phyloP scores from a whole-genome alignment of 805 yeast genomes.

The Metahyphopichia silvanorum region DNA sequence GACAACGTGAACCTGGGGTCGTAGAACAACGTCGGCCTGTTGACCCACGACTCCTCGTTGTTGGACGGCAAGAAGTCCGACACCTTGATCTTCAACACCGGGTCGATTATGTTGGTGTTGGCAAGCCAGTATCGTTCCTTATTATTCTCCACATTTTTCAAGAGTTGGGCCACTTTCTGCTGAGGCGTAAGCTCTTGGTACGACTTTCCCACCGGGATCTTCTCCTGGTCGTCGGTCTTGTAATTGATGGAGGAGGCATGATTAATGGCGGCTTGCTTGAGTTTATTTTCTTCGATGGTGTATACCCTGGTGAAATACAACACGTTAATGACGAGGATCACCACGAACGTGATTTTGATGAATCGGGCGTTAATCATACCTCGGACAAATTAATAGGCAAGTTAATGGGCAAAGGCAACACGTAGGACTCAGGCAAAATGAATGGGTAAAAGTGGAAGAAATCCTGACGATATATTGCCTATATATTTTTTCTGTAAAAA shows the following conservation, averaged over 20 bases:
- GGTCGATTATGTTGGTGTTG: conserved; percentile 21
- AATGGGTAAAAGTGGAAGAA: too few relatives aligned
- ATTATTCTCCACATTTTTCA: conserved; percentile 13
- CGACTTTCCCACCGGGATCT: conserved; percentile 9
- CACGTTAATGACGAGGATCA: conserved; percentile 17
- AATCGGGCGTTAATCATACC: conserved; percentile 13
- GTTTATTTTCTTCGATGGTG: conserved; percentile 12
- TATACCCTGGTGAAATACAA: conserved; percentile 17
- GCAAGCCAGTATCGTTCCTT: conserved; percentile 29
- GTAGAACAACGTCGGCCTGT: conserved; percentile 18
- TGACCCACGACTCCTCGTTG: conserved; percentile 5
- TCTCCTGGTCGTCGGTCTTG: conserved; percentile 18
- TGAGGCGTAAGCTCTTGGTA: conserved; percentile 14
- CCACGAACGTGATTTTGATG: conserved; percentile 14
- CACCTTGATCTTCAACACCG: conserved; percentile 13
- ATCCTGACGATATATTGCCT: too few relatives aligned
- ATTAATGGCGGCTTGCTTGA: conserved; percentile 11
- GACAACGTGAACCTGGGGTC: conserved; percentile 56
- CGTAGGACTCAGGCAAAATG: too few relatives aligned
- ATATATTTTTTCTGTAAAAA: too few relatives aligned
- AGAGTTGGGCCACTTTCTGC: conserved; percentile 15
- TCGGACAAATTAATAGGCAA: too few relatives aligned
- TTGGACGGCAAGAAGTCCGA: conserved; percentile 13
- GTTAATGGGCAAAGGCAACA: too few relatives aligned
- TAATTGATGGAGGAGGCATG: conserved; percentile 11